phyloP scores from a whole-genome alignment of 805 yeast species.

The Metschnikowia borealis region DNA sequence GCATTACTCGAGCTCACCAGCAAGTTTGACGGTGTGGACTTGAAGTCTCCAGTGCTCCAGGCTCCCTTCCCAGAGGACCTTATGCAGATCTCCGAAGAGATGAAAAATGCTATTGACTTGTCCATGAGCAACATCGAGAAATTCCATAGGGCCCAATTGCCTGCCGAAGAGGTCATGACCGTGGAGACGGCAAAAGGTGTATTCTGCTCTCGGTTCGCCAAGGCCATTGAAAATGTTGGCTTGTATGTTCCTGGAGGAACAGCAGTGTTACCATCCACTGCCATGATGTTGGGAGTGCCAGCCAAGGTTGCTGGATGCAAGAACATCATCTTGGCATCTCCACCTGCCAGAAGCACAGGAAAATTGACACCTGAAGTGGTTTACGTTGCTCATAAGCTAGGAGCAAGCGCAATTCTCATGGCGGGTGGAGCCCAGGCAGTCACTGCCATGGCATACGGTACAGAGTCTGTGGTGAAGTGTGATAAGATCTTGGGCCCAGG shows the following conservation, averaged over 20 bases:
- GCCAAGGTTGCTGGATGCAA: slow-evolving; percentile 97
- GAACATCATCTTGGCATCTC: slow-evolving; percentile 89
- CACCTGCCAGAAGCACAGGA: slow-evolving; percentile 87
- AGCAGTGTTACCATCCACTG: slow-evolving; percentile 96
- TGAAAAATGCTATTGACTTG: slow-evolving; percentile 82
- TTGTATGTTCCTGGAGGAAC: slow-evolving; percentile 98
- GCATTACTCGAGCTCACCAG: slow-evolving; percentile 87
- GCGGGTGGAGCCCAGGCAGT: slow-evolving; percentile 99
- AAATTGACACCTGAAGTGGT: slow-evolving; percentile 94
- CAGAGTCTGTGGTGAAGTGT: slow-evolving; percentile 85
- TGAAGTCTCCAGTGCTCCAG: slow-evolving; percentile 65
- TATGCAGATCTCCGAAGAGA: slow-evolving; percentile 68
- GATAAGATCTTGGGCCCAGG: slow-evolving; percentile 99
- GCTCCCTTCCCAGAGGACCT: slow-evolving; percentile 85
- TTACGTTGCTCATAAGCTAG: slow-evolving; percentile 93
- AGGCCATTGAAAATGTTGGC: slow-evolving; percentile 93
- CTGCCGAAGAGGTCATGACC: slow-evolving; percentile 58
- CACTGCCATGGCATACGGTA: slow-evolving; percentile 98
- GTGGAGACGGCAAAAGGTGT: slow-evolving; percentile 97
- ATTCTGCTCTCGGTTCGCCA: slow-evolving; percentile 86
- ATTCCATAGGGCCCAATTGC: slow-evolving; percentile 92
- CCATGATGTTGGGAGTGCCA: slow-evolving; percentile 97
- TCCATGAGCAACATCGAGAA: slow-evolving; percentile 84
- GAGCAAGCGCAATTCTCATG: slow-evolving; percentile 82
- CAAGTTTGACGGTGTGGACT: slow-evolving; percentile 81